These are phyloP conservation scores for Didymella lethalis DNA, from an alignment of 2,329 filamentous ascomycete genomes.

Conservation along the genomic window DNA sequence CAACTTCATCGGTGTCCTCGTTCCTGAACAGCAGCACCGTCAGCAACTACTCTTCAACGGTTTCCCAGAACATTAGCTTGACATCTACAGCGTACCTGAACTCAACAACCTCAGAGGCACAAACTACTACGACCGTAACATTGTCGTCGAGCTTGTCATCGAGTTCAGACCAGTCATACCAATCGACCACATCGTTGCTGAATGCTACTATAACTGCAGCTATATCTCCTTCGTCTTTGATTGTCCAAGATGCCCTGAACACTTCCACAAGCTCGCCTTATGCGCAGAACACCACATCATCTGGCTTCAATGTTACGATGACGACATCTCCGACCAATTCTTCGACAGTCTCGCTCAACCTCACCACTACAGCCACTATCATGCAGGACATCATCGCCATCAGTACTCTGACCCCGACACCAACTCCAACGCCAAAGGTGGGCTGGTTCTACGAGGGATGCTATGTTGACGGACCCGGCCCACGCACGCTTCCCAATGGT, in stretches of 20 bases:
- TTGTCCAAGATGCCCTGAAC: not conserved
- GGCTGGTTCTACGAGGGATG: constrained; percentile 38
- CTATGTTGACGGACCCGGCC: constrained; percentile 31
- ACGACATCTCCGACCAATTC: not conserved
- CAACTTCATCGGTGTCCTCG: not conserved
- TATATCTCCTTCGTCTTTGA: not conserved
- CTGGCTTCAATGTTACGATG: not conserved
- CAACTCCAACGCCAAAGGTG: constrained; percentile 20
- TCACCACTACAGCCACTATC: not conserved
- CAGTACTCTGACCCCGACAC: not conserved
- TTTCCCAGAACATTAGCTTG: not conserved
- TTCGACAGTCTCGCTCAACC: not conserved
- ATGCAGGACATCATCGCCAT: not conserved
- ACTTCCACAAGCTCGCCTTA: not conserved
- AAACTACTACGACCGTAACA: not conserved
- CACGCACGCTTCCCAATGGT: constrained; percentile 28
- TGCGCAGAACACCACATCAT: not conserved
- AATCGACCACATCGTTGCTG: not conserved
- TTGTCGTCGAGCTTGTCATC: not conserved
- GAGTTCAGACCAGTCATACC: not conserved
- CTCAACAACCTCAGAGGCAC: not conserved
- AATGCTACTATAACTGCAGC: not conserved
- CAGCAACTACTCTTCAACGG: not conserved
- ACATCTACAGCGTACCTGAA: not conserved
- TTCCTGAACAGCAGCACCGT: not conserved